Percentiles rank a stretch among this genome's conserved stretches.
These are phyloP conservation scores for Phyllostachys edulis DNA, from an alignment of 176 grass and related monocot species.

Conservation along the genomic window DNA sequence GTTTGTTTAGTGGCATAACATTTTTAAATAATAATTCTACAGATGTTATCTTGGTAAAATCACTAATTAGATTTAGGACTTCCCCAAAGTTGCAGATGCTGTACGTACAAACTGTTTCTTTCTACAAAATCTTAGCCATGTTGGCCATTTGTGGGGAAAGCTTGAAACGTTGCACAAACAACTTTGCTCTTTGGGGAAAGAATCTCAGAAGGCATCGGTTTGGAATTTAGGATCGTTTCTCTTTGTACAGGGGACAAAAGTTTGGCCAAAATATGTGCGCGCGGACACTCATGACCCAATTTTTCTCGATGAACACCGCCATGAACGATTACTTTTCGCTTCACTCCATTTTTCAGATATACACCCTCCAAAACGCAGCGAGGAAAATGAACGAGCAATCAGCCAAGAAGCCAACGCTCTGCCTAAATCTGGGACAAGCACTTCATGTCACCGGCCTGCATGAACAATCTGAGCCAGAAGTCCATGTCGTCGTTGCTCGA, in stretches of 20 bases:
- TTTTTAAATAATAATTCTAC: background rate
- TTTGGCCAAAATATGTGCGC: background rate
- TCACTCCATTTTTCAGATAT: slow-evolving; percentile 10
- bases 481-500: slow-evolving; percentile 55
- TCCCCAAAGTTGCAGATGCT: background rate
- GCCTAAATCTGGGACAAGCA: slow-evolving; percentile 50
- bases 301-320: background rate
- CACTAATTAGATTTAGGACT: background rate
- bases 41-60: background rate
- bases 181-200: background rate
- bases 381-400: slow-evolving; percentile 14
- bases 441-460: slow-evolving; percentile 59
- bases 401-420: background rate
- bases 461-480: slow-evolving; percentile 72
- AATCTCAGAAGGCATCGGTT: background rate
- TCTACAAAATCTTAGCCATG: background rate
- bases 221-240: background rate
- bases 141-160: background rate
- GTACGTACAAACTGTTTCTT: background rate
- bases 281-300: background rate
- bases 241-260: background rate
- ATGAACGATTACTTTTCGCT: background rate
- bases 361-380: background rate
- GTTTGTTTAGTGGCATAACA: background rate
- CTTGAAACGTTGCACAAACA: background rate